phyloP scores from a whole-genome alignment of 495 filamentous ascomycete genomes.

The Penicillium arizonense region DNA sequence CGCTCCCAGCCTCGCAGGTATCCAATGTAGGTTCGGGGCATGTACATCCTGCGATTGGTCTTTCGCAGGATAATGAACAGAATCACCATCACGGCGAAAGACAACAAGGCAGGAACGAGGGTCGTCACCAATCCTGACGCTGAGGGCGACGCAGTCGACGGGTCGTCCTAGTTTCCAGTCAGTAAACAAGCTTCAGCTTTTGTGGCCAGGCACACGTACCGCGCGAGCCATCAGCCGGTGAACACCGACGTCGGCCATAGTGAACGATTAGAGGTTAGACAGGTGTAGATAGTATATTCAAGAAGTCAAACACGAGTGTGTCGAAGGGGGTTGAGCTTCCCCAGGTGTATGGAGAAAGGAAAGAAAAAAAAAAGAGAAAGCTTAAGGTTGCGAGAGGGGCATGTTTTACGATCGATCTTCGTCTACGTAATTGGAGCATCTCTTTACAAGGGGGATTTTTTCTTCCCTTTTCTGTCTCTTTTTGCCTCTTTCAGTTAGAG shows the following conservation, averaged over 20 bases:
- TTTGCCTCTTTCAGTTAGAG: not conserved
- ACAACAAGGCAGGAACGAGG: constrained; percentile 53
- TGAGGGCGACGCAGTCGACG: constrained; percentile 37
- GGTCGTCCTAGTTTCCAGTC: constrained; percentile 16
- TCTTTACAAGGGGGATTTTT: not conserved
- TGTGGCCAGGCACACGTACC: constrained; percentile 13
- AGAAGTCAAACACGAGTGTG: not conserved
- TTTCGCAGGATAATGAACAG: constrained; percentile 77
- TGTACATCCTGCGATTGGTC: constrained; percentile 74
- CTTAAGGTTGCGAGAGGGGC: constrained; percentile 24
- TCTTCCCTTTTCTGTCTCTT: not conserved
- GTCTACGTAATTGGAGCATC: constrained; percentile 18
- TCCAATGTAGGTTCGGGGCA: constrained; percentile 84
- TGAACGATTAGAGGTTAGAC: constrained; percentile 8
- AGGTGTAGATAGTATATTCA: constrained; percentile 1
- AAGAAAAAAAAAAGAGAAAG: constrained; percentile 7
- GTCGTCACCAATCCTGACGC: constrained; percentile 65
- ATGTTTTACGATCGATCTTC: constrained; percentile 19
- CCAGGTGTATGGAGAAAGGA: constrained; percentile 3
- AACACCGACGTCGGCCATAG: constrained; percentile 28
- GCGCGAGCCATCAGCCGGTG: constrained; percentile 28
- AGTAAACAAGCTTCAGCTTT: not conserved
- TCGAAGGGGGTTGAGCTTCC: constrained; percentile 2
- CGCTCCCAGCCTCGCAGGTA: constrained; percentile 66
- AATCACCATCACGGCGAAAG: constrained; percentile 59